phyloP scores from a whole-genome alignment of 257 asterid species.

The Forsythia suspensa region DNA sequence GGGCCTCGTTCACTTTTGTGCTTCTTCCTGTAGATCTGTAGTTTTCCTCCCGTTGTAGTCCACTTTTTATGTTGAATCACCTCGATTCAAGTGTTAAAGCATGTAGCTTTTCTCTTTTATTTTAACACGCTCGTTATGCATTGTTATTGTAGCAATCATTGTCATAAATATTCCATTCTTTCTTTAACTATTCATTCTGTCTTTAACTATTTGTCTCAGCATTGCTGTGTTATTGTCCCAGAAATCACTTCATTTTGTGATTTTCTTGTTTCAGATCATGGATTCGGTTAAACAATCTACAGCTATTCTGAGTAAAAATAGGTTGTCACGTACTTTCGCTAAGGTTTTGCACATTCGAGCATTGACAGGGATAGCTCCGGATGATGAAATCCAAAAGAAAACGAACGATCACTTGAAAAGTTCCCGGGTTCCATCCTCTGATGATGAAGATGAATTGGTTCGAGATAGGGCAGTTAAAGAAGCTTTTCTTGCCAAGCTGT shows the following conservation, averaged over 20 bases:
- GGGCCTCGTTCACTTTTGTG: neutral
- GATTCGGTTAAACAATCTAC: conserved; percentile 49
- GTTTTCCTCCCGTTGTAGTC: conserved; percentile 24
- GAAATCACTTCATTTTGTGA: neutral
- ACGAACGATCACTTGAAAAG: conserved; percentile 27
- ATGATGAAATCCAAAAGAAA: conserved; percentile 27
- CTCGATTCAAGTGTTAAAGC: conserved; percentile 64
- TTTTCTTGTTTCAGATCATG: conserved; percentile 50
- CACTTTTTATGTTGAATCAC: conserved; percentile 28
- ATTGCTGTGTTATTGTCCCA: conserved; percentile 14
- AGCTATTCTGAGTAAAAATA: conserved; percentile 45
- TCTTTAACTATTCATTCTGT: conserved; percentile 22
- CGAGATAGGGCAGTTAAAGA: conserved; percentile 31
- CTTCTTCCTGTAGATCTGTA: neutral
- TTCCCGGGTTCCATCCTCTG: conserved; percentile 5
- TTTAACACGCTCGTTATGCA: conserved; percentile 38
- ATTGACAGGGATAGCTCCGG: conserved; percentile 38
- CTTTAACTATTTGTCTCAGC: neutral
- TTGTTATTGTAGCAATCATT: conserved; percentile 35
- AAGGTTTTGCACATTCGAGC: conserved; percentile 63
- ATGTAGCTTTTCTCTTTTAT: conserved; percentile 40
- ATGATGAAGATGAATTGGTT: conserved; percentile 32
- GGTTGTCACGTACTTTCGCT: conserved; percentile 62
- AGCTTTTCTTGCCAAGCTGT: conserved; percentile 73
- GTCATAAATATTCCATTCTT: conserved; percentile 37